Conservation (phyloP, 2,329 filamentous ascomycete genomes). For the Dactylonectria macrodidyma region DNA sequence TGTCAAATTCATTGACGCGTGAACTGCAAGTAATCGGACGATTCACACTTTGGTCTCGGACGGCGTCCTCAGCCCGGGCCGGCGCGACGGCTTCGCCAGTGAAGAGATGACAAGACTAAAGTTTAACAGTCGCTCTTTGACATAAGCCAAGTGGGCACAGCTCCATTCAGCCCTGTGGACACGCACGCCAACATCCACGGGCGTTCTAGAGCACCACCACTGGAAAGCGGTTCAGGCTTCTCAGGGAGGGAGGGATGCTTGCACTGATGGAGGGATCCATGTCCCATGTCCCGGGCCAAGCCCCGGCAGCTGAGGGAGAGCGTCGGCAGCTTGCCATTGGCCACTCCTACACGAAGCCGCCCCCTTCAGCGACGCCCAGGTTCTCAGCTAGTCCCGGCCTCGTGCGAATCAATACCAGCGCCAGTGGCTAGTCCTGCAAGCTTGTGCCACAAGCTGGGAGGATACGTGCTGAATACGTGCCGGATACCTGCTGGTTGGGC, state of each 20-base stretch:
- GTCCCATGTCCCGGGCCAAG: slow-evolving; percentile 18
- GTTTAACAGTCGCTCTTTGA: slow-evolving; percentile 19
- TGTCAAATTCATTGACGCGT: not conserved
- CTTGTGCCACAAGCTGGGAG: slow-evolving; percentile 37
- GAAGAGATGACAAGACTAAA: not conserved
- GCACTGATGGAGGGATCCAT: slow-evolving; percentile 27
- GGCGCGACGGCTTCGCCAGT: not conserved
- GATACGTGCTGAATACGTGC: slow-evolving; percentile 31
- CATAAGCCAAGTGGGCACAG: slow-evolving; percentile 16
- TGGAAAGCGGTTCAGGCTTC: not conserved
- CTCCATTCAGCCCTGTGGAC: slow-evolving; percentile 46
- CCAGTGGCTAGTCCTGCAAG: slow-evolving; percentile 38
- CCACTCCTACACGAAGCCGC: slow-evolving; percentile 28
- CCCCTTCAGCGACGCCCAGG: slow-evolving; percentile 39
- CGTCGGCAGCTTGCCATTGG: slow-evolving; percentile 40
- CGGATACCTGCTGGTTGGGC: slow-evolving; percentile 28
- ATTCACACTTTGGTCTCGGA: slow-evolving; percentile 2
- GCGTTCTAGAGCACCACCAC: not conserved
- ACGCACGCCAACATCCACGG: slow-evolving; percentile 10
- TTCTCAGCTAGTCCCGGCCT: slow-evolving; percentile 34
- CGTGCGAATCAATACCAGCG: slow-evolving; percentile 42
- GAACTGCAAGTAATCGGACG: not conserved
- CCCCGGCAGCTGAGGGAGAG: slow-evolving; percentile 39
- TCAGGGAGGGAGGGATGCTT: slow-evolving; percentile 6
- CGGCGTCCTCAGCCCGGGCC: not conserved